Conservation (phyloP, 2,329 filamentous ascomycete genomes). For the Cryoendolithus antarcticus region DNA sequence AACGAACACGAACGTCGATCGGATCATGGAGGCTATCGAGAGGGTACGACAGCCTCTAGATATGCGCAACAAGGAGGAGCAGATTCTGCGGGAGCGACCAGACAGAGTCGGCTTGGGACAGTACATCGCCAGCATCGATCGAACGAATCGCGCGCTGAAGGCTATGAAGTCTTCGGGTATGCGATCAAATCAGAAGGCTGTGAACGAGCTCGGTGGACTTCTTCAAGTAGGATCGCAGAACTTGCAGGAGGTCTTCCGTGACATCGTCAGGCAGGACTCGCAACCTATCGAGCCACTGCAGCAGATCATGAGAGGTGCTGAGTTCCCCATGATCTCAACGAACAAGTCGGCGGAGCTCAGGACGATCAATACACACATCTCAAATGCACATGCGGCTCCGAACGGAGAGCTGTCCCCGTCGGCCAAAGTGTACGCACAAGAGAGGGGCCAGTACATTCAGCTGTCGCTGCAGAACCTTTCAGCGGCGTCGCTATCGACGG, state of each 20-base stretch:
- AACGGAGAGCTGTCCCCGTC: constrained; percentile 37
- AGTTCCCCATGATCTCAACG: constrained; percentile 66
- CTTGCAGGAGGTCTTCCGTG: constrained; percentile 72
- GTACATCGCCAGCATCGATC: constrained; percentile 81
- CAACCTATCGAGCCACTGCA: constrained; percentile 77
- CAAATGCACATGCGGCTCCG: constrained; percentile 15
- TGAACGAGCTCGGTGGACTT: constrained; percentile 64
- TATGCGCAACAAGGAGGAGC: constrained; percentile 82
- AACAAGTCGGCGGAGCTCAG: constrained; percentile 65
- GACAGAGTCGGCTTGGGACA: constrained; percentile 68
- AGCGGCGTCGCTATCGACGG: constrained; percentile 70
- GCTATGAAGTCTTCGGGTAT: constrained; percentile 87
- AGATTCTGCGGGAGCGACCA: constrained; percentile 68
- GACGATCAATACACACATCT: constrained; percentile 53
- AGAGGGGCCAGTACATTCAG: constrained; percentile 77
- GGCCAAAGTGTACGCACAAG: constrained; percentile 73
- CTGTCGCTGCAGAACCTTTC: constrained; percentile 74
- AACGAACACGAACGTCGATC: constrained; percentile 81
- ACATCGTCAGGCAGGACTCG: constrained; percentile 65
- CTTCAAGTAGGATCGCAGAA: constrained; percentile 69
- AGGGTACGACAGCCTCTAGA: constrained; percentile 81
- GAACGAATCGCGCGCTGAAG: constrained; percentile 69
- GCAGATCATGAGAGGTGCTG: constrained; percentile 69
- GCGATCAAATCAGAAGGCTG: constrained; percentile 79
- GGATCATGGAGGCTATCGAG: constrained; percentile 75